These are phyloP conservation scores for Clitoria ternatea DNA, from an alignment of 306 rosid genomes.

Conservation along the genomic window DNA sequence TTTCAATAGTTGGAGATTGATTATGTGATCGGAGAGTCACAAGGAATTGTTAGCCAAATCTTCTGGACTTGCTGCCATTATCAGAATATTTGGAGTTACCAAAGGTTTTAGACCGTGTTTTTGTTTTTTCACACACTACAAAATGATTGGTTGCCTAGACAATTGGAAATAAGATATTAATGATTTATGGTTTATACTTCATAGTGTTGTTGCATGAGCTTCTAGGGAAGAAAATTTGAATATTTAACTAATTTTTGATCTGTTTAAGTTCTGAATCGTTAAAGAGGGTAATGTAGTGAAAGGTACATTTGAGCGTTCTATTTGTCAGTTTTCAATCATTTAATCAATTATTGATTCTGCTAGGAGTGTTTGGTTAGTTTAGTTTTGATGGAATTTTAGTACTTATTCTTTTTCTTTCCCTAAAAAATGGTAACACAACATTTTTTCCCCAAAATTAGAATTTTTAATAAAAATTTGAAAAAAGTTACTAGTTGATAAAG, in stretches of 20 bases:
- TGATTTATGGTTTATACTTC: not conserved
- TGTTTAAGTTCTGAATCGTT: not conserved
- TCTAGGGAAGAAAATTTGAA: not conserved
- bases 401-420: no score
- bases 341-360: not conserved
- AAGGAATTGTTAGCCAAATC: conserved; percentile 59
- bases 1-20: conserved; percentile 96
- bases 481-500: no score
- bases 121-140: not conserved
- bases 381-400: not conserved
- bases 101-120: conserved; percentile 59
- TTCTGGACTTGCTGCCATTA: conserved; percentile 77
- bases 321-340: not conserved
- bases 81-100: conserved; percentile 90
- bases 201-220: no score
- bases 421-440: no score
- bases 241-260: not conserved
- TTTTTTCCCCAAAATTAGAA: no score
- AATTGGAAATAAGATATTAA: not conserved
- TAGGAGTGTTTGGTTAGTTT: not conserved
- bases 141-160: not conserved
- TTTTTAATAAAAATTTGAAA: no score
- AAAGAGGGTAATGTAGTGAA: no score
- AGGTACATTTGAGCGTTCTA: not conserved
- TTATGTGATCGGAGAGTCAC: conserved; percentile 73